Conservation (phyloP, 2,329 filamentous ascomycete genomes). For the Exophiala bonariae region DNA sequence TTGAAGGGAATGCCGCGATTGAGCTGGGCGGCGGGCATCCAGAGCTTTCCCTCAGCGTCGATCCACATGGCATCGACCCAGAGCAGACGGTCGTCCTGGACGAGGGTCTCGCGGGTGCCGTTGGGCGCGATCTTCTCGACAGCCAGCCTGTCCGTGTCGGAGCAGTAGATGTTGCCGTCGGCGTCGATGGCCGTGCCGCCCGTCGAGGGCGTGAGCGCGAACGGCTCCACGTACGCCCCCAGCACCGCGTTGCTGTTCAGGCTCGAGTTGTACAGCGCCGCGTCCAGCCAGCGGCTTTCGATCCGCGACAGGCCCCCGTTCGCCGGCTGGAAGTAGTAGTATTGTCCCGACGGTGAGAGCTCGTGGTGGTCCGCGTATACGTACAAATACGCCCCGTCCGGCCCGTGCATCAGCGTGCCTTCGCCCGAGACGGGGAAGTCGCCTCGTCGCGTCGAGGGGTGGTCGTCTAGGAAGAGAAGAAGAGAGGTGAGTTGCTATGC, state of each 20-base stretch:
- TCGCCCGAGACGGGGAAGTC: conserved; percentile 34
- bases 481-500: conserved; percentile 33
- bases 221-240: conserved; percentile 30
- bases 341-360: conserved; percentile 39
- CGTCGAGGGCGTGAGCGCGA: conserved; percentile 37
- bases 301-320: conserved; percentile 38
- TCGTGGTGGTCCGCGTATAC: conserved; percentile 40
- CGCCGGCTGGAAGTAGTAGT: conserved; percentile 39
- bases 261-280: conserved; percentile 35
- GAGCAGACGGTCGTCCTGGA: conserved; percentile 16
- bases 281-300: conserved; percentile 35
- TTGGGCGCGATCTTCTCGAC: conserved; percentile 20
- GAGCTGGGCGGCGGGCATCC: conserved; percentile 21
- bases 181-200: conserved; percentile 41
- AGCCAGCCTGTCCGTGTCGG: conserved; percentile 33
- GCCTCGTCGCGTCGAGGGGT: conserved; percentile 26
- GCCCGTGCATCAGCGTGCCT: conserved; percentile 28
- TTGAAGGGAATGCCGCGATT: conserved; percentile 17
- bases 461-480: conserved; percentile 31
- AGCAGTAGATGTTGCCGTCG: conserved; percentile 38
- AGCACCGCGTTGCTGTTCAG: conserved; percentile 30
- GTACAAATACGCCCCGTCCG: conserved; percentile 26
- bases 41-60: conserved; percentile 12
- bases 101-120: conserved; percentile 13
- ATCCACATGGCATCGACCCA: conserved; percentile 23